phyloP scores from a whole-genome alignment of 768 basidiomycete genomes.

The Candolleomyces aberdarensis region DNA sequence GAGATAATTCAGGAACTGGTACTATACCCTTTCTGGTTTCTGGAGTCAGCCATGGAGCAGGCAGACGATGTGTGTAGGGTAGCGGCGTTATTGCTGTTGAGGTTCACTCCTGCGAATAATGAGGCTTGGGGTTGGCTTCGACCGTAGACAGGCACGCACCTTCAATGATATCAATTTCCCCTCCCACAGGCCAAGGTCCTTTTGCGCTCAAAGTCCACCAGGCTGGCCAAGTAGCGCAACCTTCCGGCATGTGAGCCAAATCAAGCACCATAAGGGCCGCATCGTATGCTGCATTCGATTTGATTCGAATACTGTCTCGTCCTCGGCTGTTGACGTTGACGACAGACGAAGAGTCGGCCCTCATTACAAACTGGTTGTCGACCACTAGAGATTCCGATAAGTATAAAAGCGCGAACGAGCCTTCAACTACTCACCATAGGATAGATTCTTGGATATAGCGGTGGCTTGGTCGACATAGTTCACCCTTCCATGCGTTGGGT shows the following conservation, averaged over 20 bases:
- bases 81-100: conserved; percentile 39
- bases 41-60: conserved; percentile 42
- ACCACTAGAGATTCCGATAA: conserved; percentile 23
- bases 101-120: conserved; percentile 45
- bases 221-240: conserved; percentile 62
- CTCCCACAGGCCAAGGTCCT: conserved; percentile 60
- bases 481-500: conserved; percentile 67
- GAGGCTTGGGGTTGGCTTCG: conserved; percentile 1
- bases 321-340: conserved; percentile 40
- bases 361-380: conserved; percentile 51
- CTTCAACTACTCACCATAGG: conserved; percentile 36
- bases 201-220: conserved; percentile 53
- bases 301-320: conserved; percentile 56
- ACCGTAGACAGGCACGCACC: conserved; percentile 25
- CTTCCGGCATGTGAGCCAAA: conserved; percentile 57
- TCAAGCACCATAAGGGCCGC: conserved; percentile 52
- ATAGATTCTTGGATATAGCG: conserved; percentile 40
- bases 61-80: conserved; percentile 52
- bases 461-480: conserved; percentile 49
- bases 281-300: conserved; percentile 39
- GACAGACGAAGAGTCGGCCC: conserved; percentile 41
- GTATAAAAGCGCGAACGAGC: neutral
- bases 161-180: conserved; percentile 62
- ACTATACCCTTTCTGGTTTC: conserved; percentile 44
- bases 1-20: conserved; percentile 7